Conservation (phyloP, 192 early-diverging fungal genomes). For the Backusella macrospora region DNA sequence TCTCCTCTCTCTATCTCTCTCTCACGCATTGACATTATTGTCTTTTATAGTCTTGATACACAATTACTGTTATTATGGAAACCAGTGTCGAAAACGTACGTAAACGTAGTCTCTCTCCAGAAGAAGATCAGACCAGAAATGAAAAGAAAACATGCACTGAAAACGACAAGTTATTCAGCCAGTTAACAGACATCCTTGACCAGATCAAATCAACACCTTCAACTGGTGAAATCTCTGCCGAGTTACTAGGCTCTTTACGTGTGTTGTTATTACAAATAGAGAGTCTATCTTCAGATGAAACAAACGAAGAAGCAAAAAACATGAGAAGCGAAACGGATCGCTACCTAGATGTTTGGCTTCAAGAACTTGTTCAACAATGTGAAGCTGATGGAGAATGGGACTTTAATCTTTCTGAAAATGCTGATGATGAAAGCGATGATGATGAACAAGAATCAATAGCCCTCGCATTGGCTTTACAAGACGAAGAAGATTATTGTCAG, state of each 20-base stretch:
- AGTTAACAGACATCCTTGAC: conserved; percentile 30
- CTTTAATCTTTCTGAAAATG: not conserved
- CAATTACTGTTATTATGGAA: conserved; percentile 4
- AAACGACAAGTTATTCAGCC: conserved; percentile 21
- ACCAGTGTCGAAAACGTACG: conserved; percentile 3
- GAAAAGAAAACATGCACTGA: conserved; percentile 2
- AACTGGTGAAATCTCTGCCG: conserved; percentile 37
- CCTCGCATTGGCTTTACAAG: conserved; percentile 29
- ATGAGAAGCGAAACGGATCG: conserved; percentile 37
- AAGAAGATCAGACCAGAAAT: not conserved
- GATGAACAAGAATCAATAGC: conserved; percentile 38
- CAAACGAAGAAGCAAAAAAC: conserved; percentile 27
- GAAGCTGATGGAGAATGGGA: conserved; percentile 38
- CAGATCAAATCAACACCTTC: conserved; percentile 37
- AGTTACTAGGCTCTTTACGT: conserved; percentile 31
- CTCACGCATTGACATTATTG: not conserved
- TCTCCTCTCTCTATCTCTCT: not conserved
- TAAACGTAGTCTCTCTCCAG: conserved; percentile 17
- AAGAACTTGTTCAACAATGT: conserved; percentile 34
- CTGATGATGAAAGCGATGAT: not conserved
- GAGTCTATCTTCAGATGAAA: conserved; percentile 33
- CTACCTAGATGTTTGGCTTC: conserved; percentile 37
- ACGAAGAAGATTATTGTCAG: conserved; percentile 33
- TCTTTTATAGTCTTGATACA: not conserved
- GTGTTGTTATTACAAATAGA: conserved; percentile 39